Evolutionary conservation across 2,329 filamentous ascomycete genomes (phyloP).

Genomic region (Sclerotinia spermophila): DNA sequence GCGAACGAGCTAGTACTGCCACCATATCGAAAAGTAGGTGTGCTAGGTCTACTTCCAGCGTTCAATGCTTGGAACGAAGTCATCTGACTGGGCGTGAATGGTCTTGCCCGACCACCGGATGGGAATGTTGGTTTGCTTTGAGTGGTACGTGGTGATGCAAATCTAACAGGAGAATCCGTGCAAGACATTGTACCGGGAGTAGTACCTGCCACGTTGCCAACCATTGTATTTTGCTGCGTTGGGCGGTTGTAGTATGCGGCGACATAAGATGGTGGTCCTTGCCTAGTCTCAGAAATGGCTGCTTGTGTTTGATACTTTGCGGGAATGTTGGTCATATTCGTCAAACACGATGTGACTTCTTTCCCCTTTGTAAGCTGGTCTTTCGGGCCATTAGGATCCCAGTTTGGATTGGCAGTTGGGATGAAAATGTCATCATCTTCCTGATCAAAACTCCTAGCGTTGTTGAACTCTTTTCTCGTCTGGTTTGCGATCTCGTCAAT

Average conservation of each 20-base stretch:
- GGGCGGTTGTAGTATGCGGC: constrained; percentile 12
- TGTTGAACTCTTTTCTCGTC: constrained; percentile 6
- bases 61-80: constrained; percentile 12
- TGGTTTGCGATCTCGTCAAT: not conserved
- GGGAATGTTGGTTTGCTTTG: constrained; percentile 13
- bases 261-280: not conserved
- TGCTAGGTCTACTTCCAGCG: constrained; percentile 1
- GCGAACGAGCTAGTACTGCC: not conserved
- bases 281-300: not conserved
- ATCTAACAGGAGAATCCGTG: not conserved
- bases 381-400: not conserved
- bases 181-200: not conserved
- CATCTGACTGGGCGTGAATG: constrained; percentile 11
- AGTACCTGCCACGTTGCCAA: not conserved
- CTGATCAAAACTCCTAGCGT: constrained; percentile 4
- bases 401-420: not conserved
- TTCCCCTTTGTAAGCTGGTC: not conserved
- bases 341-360: not conserved
- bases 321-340: not conserved
- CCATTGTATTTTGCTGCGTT: not conserved
- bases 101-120: constrained; percentile 9
- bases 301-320: not conserved
- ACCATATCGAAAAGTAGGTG: constrained; percentile 13
- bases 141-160: constrained; percentile 3
- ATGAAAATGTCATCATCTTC: constrained; percentile 10